Evolutionary conservation across 106 monocot species (phyloP).

Genomic region (Platanthera guangdongensis): DNA sequence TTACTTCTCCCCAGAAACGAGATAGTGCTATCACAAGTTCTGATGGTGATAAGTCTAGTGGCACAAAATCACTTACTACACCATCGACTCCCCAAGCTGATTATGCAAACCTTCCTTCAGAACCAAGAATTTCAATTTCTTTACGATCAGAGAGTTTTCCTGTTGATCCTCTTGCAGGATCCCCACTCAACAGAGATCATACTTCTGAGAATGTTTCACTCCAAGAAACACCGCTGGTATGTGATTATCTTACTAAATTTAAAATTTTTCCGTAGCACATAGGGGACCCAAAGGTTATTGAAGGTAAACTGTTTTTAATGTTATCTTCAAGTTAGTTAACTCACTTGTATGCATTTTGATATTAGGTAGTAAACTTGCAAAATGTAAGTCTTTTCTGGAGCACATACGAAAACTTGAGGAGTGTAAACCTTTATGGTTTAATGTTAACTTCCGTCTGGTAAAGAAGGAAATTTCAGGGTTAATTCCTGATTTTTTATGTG

Average conservation of each 20-base stretch:
- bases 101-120: slow-evolving; percentile 38
- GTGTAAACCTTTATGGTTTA: too few relatives aligned
- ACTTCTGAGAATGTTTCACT: slow-evolving; percentile 31
- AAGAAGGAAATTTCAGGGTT: too few relatives aligned
- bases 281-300: not conserved
- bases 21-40: slow-evolving; percentile 58
- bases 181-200: slow-evolving; percentile 30
- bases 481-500: too few relatives aligned
- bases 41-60: slow-evolving; percentile 84
- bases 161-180: slow-evolving; percentile 29
- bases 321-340: not conserved
- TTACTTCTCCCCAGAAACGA: slow-evolving; percentile 46
- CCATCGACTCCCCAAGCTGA: slow-evolving; percentile 74
- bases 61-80: slow-evolving; percentile 69
- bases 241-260: slow-evolving; percentile 6
- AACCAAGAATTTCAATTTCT: slow-evolving; percentile 50
- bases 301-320: not conserved
- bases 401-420: too few relatives aligned
- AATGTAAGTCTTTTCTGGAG: too few relatives aligned
- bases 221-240: slow-evolving; percentile 69
- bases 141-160: slow-evolving; percentile 31
- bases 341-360: not conserved
- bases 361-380: too few relatives aligned
- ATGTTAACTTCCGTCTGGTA: too few relatives aligned
- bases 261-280: not conserved